These are phyloP conservation scores for Tylopilus sp. DNA, from an alignment of 1,284 basidiomycete species.

Conservation along the genomic window DNA sequence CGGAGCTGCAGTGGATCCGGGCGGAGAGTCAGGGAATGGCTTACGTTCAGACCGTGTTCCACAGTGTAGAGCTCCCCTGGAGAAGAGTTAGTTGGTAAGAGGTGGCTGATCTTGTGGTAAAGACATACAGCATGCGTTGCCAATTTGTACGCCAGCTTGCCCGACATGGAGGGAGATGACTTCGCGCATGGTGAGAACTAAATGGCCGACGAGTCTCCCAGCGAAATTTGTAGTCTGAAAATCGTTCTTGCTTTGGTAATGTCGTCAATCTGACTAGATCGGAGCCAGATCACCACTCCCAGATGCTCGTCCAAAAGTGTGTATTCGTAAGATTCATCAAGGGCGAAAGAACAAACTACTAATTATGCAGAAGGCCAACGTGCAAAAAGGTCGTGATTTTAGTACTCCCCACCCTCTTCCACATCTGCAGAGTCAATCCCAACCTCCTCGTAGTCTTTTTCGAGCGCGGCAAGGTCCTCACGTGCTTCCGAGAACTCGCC, in stretches of 20 bases:
- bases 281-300: neutral
- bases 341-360: constrained; percentile 23
- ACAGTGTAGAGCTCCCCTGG: constrained; percentile 82
- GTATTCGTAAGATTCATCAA: constrained; percentile 33
- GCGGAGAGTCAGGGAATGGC: constrained; percentile 2
- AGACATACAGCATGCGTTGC: constrained; percentile 85
- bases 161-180: constrained; percentile 92
- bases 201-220: neutral
- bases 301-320: too few species aligned
- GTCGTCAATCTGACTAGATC: neutral
- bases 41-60: constrained; percentile 95
- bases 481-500: constrained; percentile 98
- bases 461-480: constrained; percentile 94
- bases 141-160: constrained; percentile 94
- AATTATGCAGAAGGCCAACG: constrained; percentile 14
- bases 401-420: constrained; percentile 79
- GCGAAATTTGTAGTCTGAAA: constrained; percentile 19
- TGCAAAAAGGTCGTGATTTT: constrained; percentile 22
- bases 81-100: constrained; percentile 2
- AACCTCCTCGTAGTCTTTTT: constrained; percentile 97
- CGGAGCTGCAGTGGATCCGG: neutral
- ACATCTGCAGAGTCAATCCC: constrained; percentile 86
- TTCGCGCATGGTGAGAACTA: constrained; percentile 61
- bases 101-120: neutral
- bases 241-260: constrained; percentile 25